phyloP scores from a whole-genome alignment of 1,284 basidiomycete genomes.

The Ceratobasidium sp. region DNA sequence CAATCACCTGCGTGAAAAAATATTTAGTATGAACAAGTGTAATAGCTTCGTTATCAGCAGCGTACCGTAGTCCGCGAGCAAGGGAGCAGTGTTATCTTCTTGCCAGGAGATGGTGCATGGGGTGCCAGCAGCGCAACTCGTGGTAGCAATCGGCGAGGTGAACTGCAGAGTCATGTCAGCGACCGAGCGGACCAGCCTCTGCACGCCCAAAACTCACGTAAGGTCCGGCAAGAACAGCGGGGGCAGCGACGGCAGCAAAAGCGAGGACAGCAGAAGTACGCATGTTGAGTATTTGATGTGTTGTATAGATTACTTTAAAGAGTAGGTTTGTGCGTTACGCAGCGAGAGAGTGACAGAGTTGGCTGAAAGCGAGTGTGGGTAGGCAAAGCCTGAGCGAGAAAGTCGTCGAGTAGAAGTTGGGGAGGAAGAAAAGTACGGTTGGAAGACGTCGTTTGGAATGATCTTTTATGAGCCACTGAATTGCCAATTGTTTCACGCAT shows the following conservation, averaged over 20 bases:
- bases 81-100: conserved; percentile 57
- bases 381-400: conserved; percentile 16
- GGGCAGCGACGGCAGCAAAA: conserved; percentile 28
- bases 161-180: conserved; percentile 22
- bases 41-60: neutral
- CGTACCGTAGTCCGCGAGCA: conserved; percentile 56
- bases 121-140: conserved; percentile 56
- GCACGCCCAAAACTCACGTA: conserved; percentile 5
- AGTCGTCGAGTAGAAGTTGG: conserved; percentile 1
- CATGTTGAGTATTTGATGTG: conserved; percentile 33
- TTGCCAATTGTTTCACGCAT: conserved; percentile 38
- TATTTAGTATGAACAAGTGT: neutral
- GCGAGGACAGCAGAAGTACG: conserved; percentile 32
- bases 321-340: no score
- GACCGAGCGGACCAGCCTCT: neutral
- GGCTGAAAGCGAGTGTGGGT: conserved; percentile 29
- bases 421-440: conserved; percentile 16
- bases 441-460: neutral
- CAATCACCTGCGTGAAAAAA: conserved; percentile 13
- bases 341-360: conserved; percentile 18
- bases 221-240: conserved; percentile 24
- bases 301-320: conserved; percentile 7
- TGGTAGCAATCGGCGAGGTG: conserved; percentile 53
- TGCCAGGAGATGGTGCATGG: conserved; percentile 57
- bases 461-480: conserved; percentile 22